A percentile compares a stretch with the other conserved stretches of the same genome.
Evolutionary conservation across 176 grass and related monocot genomes (phyloP).

Genomic region (Thinopyrum elongatum): DNA sequence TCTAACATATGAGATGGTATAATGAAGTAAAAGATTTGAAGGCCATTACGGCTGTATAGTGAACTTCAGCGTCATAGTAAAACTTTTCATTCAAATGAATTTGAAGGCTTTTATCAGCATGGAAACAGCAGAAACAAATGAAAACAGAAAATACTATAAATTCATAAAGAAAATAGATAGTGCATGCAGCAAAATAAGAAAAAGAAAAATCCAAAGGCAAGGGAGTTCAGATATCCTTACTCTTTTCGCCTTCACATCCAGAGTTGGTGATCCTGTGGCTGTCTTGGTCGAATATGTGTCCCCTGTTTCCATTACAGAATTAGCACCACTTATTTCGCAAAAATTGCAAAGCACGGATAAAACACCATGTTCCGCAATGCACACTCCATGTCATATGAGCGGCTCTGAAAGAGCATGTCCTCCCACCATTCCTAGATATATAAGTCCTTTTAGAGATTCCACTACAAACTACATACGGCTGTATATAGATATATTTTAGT

Average conservation of each 20-base stretch:
- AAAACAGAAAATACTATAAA: background rate
- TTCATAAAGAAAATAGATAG: background rate
- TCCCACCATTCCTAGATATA: no score
- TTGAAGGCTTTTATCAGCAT: background rate
- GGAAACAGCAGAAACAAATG: background rate
- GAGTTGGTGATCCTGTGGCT: background rate
- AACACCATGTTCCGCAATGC: background rate
- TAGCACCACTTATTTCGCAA: background rate
- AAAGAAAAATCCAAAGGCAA: background rate
- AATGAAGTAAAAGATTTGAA: no score
- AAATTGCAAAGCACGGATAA: background rate
- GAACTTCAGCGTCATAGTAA: no score
- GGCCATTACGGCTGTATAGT: no score
- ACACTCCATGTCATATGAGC: background rate
- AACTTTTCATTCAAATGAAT: background rate
- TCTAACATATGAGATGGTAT: no score
- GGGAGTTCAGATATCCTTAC: background rate
- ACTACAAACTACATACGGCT: no score
- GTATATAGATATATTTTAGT: no score
- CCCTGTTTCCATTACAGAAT: background rate
- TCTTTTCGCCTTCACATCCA: background rate
- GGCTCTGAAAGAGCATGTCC: background rate
- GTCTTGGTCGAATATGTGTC: background rate
- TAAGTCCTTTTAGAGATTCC: no score
- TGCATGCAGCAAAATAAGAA: background rate